Evolutionary conservation across 306 rosid species (phyloP), one percentile per base, ranked within the genome.

Genomic region (Inga laurina): DNA sequence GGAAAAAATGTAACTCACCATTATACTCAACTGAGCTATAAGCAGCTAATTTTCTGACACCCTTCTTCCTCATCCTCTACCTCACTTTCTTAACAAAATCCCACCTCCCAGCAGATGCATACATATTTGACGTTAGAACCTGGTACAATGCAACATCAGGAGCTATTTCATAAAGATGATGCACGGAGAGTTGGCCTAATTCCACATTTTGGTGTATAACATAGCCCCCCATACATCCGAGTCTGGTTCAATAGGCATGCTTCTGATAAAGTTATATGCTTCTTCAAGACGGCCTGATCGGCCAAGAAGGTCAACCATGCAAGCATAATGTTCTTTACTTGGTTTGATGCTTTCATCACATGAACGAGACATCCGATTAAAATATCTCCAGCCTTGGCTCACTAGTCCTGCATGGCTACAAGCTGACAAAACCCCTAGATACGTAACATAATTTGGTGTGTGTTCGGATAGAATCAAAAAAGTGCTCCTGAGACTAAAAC

Each of bases 281-380:
- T 27, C 30, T 27, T 27, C 30, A 27, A 27, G 30, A 72, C 48
- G 82, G 51, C 89, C 91, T 44, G 91, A 73, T 76, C 89, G 89
- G 32, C 89, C 89, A 34, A 88, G 82, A 52, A 88, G 91, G 61
- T 83, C 91, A 57, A 88, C 88, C 87, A 88, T 86, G 76, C 91
- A 88, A 74, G 88, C 85, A 75, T 84, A 88, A 85, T 88, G 89
- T 79, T 88, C 89, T 75, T 48, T 76, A 68, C 61, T 79, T 1
- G 86, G 89, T 37, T 76, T 72, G 69, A 76, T 61, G 48, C 64
- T 79, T 65, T 75, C 77, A 75, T 82, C 59, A 70, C 76, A 49
- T 10, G 82, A 82, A 27, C 19, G 80, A 44, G 79, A 74, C 91
- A 88, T 88, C 19, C 27, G 41, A 52, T 69, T 14, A 37, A 88